Conservation (phyloP, 2,329 filamentous ascomycete species). For the Fusarium sp. region DNA sequence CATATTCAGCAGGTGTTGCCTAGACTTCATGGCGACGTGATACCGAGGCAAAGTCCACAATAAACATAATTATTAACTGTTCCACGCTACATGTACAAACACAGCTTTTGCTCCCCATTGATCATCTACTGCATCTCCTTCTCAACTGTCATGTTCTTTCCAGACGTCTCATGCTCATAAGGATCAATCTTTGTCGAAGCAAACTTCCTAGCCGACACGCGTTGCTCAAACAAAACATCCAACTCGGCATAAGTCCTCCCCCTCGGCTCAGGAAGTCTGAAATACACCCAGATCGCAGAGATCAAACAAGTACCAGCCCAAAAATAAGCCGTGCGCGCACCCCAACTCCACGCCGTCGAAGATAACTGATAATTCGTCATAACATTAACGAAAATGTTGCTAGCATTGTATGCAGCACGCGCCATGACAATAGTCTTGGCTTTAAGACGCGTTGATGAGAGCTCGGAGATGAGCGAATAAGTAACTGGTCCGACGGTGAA, state of each 20-base stretch:
- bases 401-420: conserved; percentile 56
- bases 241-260: conserved; percentile 59
- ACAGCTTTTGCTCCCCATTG: no score
- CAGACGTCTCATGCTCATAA: conserved; percentile 37
- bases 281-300: conserved; percentile 61
- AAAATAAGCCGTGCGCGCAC: conserved; percentile 59
- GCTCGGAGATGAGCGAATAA: conserved; percentile 64
- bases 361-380: conserved; percentile 62
- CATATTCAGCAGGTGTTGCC: conserved; percentile 54
- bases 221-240: conserved; percentile 56
- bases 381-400: conserved; percentile 62
- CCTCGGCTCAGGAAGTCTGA: conserved; percentile 65
- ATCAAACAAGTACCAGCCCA: conserved; percentile 61
- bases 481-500: conserved; percentile 65
- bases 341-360: conserved; percentile 60
- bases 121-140: conserved; percentile 16
- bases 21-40: conserved; percentile 25
- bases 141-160: conserved; percentile 14
- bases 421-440: conserved; percentile 66
- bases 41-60: background rate
- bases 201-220: conserved; percentile 55
- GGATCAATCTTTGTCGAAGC: conserved; percentile 53
- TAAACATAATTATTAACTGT: background rate
- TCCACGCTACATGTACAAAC: background rate
- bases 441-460: conserved; percentile 64